Percentiles rank a stretch among this genome's conserved stretches.
These are phyloP conservation scores for Trametes hirsuta DNA, from an alignment of 1,284 basidiomycete species.

Conservation along the genomic window DNA sequence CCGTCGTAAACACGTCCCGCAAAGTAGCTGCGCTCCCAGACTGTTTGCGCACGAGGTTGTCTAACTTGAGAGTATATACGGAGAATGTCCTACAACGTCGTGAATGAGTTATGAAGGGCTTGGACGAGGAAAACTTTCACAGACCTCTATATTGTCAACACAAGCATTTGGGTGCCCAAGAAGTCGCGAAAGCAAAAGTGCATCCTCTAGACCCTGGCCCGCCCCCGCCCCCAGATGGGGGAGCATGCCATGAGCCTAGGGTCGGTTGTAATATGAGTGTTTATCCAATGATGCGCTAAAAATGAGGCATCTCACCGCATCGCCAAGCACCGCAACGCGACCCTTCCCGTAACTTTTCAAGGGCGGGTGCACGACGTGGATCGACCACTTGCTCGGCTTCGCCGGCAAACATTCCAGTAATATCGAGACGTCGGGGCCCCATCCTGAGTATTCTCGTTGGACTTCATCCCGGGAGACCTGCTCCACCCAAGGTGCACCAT, in stretches of 20 bases:
- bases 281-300: neutral
- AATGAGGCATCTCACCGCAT: constrained; percentile 47
- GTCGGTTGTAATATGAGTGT: neutral
- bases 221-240: constrained; percentile 65
- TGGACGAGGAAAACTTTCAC: constrained; percentile 9
- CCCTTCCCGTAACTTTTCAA: constrained; percentile 51
- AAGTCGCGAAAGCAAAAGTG: constrained; percentile 52
- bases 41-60: constrained; percentile 51
- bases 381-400: constrained; percentile 59
- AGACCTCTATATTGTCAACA: constrained; percentile 48
- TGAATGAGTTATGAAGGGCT: constrained; percentile 21
- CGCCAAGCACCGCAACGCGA: constrained; percentile 57
- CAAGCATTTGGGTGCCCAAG: constrained; percentile 50
- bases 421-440: constrained; percentile 49
- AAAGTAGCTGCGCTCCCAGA: constrained; percentile 42
- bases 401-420: constrained; percentile 49
- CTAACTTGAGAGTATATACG: constrained; percentile 48
- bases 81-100: constrained; percentile 50
- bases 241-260: constrained; percentile 58
- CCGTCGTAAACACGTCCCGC: constrained; percentile 41
- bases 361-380: constrained; percentile 56
- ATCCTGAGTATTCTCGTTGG: constrained; percentile 48
- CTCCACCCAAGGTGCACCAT: constrained; percentile 49
- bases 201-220: constrained; percentile 67
- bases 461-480: constrained; percentile 47